Conservation (phyloP, 2,329 filamentous ascomycete genomes). For the Ceratocystiopsis minuta region DNA sequence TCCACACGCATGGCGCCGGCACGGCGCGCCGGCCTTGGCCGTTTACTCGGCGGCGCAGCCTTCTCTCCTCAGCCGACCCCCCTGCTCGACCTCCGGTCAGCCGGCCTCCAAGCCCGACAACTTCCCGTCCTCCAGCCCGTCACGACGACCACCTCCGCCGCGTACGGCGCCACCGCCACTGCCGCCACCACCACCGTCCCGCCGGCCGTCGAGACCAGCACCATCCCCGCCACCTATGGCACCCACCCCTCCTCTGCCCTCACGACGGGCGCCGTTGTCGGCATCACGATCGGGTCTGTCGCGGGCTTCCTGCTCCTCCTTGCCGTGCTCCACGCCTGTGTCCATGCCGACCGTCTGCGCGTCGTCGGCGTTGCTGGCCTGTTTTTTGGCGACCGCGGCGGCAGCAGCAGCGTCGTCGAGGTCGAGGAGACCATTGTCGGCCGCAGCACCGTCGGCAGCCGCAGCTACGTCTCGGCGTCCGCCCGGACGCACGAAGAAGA, state of each 20-base stretch:
- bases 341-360: slow-evolving; percentile 12
- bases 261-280: slow-evolving; percentile 19
- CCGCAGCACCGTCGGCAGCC: slow-evolving; percentile 6
- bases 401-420: slow-evolving; percentile 6
- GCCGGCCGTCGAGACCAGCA: slow-evolving; percentile 9
- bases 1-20: too few relatives aligned
- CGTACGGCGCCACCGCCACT: background rate
- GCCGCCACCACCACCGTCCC: slow-evolving; percentile 4
- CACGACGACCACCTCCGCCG: background rate
- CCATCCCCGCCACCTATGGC: slow-evolving; percentile 16
- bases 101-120: too few relatives aligned
- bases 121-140: background rate
- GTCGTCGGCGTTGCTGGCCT: background rate
- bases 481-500: too few relatives aligned
- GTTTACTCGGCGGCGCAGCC: too few relatives aligned
- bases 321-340: slow-evolving; percentile 16
- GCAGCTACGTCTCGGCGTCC: slow-evolving; percentile 11
- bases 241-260: slow-evolving; percentile 10
- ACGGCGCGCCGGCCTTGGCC: too few relatives aligned
- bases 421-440: slow-evolving; percentile 7
- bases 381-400: background rate
- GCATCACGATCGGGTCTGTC: slow-evolving; percentile 22
- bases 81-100: too few relatives aligned
- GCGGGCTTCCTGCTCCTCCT: slow-evolving; percentile 23
- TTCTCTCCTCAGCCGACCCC: too few relatives aligned